Base-by-base conservation (phyloP, 495 filamentous ascomycete genomes). In the Daldinia caldariorum region DNA sequence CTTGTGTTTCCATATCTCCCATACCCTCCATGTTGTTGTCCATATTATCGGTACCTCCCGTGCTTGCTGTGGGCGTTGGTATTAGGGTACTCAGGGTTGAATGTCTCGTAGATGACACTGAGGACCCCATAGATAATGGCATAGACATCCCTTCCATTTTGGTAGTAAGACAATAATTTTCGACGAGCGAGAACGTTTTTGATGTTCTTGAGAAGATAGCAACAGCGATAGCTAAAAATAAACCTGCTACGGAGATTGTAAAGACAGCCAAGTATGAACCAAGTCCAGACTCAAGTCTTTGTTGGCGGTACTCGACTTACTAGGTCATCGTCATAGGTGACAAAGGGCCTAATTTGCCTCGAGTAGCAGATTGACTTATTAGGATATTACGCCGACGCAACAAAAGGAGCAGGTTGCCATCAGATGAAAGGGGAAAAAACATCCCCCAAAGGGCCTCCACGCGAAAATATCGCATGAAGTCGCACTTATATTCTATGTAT, bases 121-220 rank as follows among this genome's bases (percentile, higher is more conserved):
- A 31, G 10, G 57, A 18, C 13, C 35, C 47, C n/a, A 29, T 61
- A 16, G 61, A 31, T 26, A 45, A 31, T 58, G 51, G 12, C 47
- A 51, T 70, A 59, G 69, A 31, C 69, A 71, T 71, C 7, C 63
- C 63, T 12, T 67, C 39, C 69, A 67, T 71, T 10, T n/a, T 69
- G 34, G 9, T 7, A 10, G 14, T 7, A 13, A 7, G 13, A 6
- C 31, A 53, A 51, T 31, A 31, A 4, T 51, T 7, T 16, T 14
- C 34, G 34, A 35, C 6, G 9, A 10, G 18, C 20, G n/a, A 47
- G 2, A n/a, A 18, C 16, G n/a, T 12, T 0, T 14, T 22, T 29
- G 6, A 20, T 10, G 22, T 49, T 6, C 10, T 4, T 49, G 18
- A 49, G 22, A 47, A 55, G 34, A 35, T 35, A 35, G 34, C 37